phyloP scores from a whole-genome alignment of 805 yeast species.

The Kodamaea lidongshanica region DNA sequence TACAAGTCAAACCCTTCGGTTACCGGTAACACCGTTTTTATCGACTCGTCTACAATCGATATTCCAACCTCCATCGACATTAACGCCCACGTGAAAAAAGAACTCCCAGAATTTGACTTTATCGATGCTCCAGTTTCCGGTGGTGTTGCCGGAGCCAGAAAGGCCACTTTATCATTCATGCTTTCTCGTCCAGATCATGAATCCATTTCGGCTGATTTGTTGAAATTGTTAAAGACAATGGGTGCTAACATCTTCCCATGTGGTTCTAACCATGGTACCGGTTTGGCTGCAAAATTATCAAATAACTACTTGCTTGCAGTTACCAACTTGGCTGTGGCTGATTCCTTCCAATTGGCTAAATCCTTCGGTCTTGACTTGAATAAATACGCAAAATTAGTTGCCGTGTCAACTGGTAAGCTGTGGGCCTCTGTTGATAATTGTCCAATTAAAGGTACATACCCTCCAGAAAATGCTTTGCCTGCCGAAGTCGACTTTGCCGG shows the following conservation, averaged over 20 bases:
- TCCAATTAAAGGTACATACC: constrained; percentile 45
- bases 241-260: constrained; percentile 45
- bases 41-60: constrained; percentile 50
- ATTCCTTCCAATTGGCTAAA: constrained; percentile 48
- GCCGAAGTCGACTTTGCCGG: constrained; percentile 41
- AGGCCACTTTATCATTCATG: constrained; percentile 49
- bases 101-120: constrained; percentile 35
- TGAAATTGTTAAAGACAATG: constrained; percentile 33
- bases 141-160: constrained; percentile 49
- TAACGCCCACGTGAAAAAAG: constrained; percentile 27
- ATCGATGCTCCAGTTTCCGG: constrained; percentile 55
- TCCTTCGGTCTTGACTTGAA: constrained; percentile 43
- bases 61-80: constrained; percentile 40
- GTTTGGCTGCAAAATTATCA: constrained; percentile 49
- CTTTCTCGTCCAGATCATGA: constrained; percentile 32
- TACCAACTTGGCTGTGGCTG: constrained; percentile 49
- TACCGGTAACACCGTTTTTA: constrained; percentile 23
- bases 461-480: constrained; percentile 35
- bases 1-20: constrained; percentile 15
- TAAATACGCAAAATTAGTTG: constrained; percentile 42
- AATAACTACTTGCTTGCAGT: constrained; percentile 50
- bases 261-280: constrained; percentile 44
- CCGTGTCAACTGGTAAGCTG: constrained; percentile 47
- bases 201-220: constrained; percentile 26
- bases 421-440: constrained; percentile 53